Evolutionary conservation across 306 rosid species (phyloP), one percentile per base, ranked within the genome.

Genomic region (Quercus rubra): DNA sequence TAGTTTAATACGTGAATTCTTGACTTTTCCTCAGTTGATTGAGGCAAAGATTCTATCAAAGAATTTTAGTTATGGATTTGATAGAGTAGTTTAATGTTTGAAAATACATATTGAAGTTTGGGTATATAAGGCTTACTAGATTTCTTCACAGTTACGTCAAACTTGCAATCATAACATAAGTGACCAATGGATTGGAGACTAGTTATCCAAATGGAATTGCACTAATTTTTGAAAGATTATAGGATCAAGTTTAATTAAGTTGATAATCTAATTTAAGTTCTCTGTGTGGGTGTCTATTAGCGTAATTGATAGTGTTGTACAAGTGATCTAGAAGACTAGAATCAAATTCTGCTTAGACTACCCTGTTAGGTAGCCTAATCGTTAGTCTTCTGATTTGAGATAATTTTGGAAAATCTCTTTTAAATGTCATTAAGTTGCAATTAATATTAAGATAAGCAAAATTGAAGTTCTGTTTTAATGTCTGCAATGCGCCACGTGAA

Each of bases 11-110:
- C 55, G 78, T 71, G 76, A 74, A 84, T 80, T 76, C 86, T 87
- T 76, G 85, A 82, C 86, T 89, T 83, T 19, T 31, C 59, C 58
- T 72, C 70, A 63, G 66, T 75, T 81, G 55, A 81, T 84, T 33
- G 54, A 64, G 71, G 57, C 41, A 79, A 81, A 79, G 80, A 84
- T 73, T 62, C 70, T 43, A 52, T 56, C 78, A 55, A 6, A 31
- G 27, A 21, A 71, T 64, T 30, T 57, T 41, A 4, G 5, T 30
- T 27, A 31, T 63, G n/a, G 70, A 58, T 71, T 27, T 3, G 20
- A 5, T n/a, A 41, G 46, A 41, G 46, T 41, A 28, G 15, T 12
- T 13, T 31, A 14, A 64, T 31, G 49, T 67, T 31, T 67, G 67
- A 35, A 74, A 55, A 74, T 17, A 43, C 43, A 49, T 38, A 49